Evolutionary conservation across 441 rosid genomes (phyloP), one percentile per base, ranked within the genome.

Genomic region (Corymbia citriodora): DNA sequence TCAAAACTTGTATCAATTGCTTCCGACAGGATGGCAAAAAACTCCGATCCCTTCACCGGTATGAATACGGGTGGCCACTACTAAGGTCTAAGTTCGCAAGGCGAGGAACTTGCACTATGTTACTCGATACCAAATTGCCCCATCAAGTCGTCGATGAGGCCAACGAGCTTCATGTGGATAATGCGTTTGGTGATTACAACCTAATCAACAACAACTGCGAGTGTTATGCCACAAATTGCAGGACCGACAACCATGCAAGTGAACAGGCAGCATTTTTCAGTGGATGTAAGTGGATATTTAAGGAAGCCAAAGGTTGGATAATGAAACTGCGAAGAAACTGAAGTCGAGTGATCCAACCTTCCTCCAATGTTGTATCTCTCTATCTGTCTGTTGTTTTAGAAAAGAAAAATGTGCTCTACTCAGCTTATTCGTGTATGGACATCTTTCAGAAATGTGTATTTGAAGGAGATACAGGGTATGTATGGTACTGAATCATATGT

Each of bases 391-490:
- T 59, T 59, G 63, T 2, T 59, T 59, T 59, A 59, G 63, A 59
- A 59, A 23, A 59, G 3, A 1, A 59, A 59, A 59, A 59, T 59
- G 63, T 59, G 63, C 63, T 29, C 63, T 23, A 23, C 63, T 59
- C 29, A 59, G 63, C 63, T 57, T 2, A 59, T 59, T 23, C 10
- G 63, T 23, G 13, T 59, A 29, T 59, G 63, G 63, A 59, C 63
- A 59, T 59, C 63, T 23, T 59, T 59, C 63, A 59, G 29, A 59
- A 57, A 59, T 59, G 63, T 23, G 63, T 98, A 95, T 97, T 96
- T 91, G 98, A 97, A 95, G 99, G 99, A 91, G 99, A 96, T 93
- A 98, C 97, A 2, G 99, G 99, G 99, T 97, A 92, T 88, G 93
- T 33, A 7, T 31, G 61, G 45, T 0, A 8, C 21, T 59, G 45